A percentile compares a stretch with the other conserved stretches of the same genome.
Conservation (phyloP, 257 asterid species). For the Fraxinus americana region DNA sequence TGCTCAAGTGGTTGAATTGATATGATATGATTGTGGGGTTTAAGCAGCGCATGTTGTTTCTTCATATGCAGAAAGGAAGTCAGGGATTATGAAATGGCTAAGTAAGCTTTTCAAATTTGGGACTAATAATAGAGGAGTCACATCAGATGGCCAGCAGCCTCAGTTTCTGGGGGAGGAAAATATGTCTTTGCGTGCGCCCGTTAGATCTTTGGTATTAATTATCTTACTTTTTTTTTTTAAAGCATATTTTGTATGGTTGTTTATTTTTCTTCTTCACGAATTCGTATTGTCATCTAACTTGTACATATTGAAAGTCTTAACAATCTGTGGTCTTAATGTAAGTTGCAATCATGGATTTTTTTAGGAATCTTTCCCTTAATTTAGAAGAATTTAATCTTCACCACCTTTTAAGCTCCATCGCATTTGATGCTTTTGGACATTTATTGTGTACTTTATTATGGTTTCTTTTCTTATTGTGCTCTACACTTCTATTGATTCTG, state of each 20-base stretch:
- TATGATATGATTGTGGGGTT: constrained; percentile 35
- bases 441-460: background rate
- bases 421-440: background rate
- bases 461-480: background rate
- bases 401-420: background rate
- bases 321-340: background rate
- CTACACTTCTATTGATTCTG: background rate
- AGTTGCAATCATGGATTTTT: constrained; percentile 7
- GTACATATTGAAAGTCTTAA: constrained; percentile 6
- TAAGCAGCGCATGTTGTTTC: constrained; percentile 73
- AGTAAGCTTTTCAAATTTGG: constrained; percentile 75
- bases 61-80: constrained; percentile 79
- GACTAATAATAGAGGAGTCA: constrained; percentile 38
- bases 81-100: constrained; percentile 88
- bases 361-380: background rate
- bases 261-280: no score
- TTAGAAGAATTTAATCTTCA: background rate
- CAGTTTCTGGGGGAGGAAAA: constrained; percentile 82
- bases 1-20: constrained; percentile 1
- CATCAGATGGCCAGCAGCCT: constrained; percentile 54
- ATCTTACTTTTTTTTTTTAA: background rate
- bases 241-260: background rate
- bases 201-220: constrained; percentile 59
- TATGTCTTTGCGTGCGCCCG: constrained; percentile 72
- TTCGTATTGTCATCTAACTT: background rate